Conservation (phyloP, 1,284 basidiomycete species). For the Cutaneotrichosporon cavernicola region DNA sequence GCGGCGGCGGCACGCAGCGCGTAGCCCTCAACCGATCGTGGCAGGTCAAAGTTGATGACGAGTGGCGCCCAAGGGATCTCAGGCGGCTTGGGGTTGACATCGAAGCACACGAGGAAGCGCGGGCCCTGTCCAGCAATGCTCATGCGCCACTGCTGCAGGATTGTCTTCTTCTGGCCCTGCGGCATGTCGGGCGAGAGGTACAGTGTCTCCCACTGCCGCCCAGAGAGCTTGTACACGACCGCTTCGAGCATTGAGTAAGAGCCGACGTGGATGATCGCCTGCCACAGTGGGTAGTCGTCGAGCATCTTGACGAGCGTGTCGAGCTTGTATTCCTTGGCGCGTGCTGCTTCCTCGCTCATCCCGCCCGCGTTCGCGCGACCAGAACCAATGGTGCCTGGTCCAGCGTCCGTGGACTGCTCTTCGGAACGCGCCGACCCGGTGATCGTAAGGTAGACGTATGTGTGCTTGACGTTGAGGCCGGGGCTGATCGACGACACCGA, state of each 20-base stretch:
- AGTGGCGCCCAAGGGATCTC: slow-evolving; percentile 87
- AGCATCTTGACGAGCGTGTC: slow-evolving; percentile 91
- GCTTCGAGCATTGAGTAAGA: slow-evolving; percentile 78
- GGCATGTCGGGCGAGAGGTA: slow-evolving; percentile 70
- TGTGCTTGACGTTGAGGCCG: slow-evolving; percentile 77
- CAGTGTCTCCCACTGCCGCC: slow-evolving; percentile 77
- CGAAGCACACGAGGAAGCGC: slow-evolving; percentile 79
- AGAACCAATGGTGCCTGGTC: slow-evolving; percentile 85
- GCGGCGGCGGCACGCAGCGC: slow-evolving; percentile 62
- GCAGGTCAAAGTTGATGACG: slow-evolving; percentile 91
- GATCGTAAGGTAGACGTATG: slow-evolving; percentile 88
- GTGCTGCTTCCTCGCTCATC: slow-evolving; percentile 72
- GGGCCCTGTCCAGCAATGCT: slow-evolving; percentile 41
- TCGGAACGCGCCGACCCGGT: slow-evolving; percentile 74
- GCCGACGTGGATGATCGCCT: slow-evolving; percentile 86
- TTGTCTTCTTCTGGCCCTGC: slow-evolving; percentile 63
- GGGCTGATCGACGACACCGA: slow-evolving; percentile 51
- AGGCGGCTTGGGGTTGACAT: slow-evolving; percentile 81
- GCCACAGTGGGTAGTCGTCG: slow-evolving; percentile 68
- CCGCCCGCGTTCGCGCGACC: slow-evolving; percentile 62
- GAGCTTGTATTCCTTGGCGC: slow-evolving; percentile 94
- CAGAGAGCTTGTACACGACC: slow-evolving; percentile 84
- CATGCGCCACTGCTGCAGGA: slow-evolving; percentile 59
- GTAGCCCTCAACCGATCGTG: slow-evolving; percentile 93
- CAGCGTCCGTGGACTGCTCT: slow-evolving; percentile 59